Evolutionary conservation across 148 eudicot species (phyloP), one percentile per base, ranked within the genome.

Genomic region (Chenopodium berlandieri): DNA sequence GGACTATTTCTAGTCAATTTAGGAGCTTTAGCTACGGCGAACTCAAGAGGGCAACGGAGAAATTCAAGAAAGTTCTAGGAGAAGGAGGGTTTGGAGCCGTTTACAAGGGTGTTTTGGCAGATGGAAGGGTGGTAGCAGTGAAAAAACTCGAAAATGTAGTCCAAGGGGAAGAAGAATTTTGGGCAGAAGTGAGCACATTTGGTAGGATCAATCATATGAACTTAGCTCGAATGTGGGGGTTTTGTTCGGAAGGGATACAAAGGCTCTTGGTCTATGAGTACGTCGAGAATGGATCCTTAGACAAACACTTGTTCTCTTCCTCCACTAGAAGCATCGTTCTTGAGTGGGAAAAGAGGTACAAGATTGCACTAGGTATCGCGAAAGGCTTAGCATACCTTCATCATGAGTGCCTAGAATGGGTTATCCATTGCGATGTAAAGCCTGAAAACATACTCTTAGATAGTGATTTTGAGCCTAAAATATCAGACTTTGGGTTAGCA

Each of bases 151-250:
- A 86, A 14, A 85, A 83, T 30, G 84, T 86, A 44, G 75, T 85
- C 19, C 90, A 86, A 79, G 93, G 90, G 40, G 87, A 89, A 63
- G 91, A 90, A 2, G 94, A 91, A 64, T 93, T 91, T 76, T 88
- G 86, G 89, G 94, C 94, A 2, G 97, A 91, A 84, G 90, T 91
- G 74, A 88, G 89, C 82, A 90, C 83, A 13, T 86, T 92, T 32
- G 91, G 97, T 9, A 88, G 85, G 56, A 91, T 91, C 73, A 81
- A 91, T 70, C 93, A 90, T 80, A 93, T 91, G 91, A 93, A 90
- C 73, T 69, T 92, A 2, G 90, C 91, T 8, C 83, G 91, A 78
- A 92, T 86, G 87, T 91, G 91, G 91, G 97, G 97, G 2, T 92
- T 88, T 77, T 91, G 94, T 80, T 80, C 90, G 2, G 89, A 91